These are phyloP conservation scores for Boletus reticulatus DNA, from an alignment of 768 basidiomycete genomes.

Conservation along the genomic window DNA sequence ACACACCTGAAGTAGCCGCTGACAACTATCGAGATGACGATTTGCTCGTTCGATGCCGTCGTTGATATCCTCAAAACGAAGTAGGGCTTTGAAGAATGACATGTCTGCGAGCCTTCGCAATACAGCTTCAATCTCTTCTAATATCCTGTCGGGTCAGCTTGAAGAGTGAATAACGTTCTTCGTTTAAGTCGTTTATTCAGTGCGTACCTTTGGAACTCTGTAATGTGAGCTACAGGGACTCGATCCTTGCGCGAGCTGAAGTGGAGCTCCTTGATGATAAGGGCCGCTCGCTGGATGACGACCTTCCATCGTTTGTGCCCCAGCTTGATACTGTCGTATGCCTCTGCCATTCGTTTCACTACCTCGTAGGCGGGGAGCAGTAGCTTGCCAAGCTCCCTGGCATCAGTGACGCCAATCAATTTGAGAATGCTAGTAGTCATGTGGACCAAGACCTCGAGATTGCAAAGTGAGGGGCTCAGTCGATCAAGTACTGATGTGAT, in stretches of 20 bases:
- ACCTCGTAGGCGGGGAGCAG: background rate
- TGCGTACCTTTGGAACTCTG: background rate
- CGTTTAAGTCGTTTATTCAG: no score
- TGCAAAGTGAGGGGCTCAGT: no score
- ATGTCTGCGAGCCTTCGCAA: background rate
- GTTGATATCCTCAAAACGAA: constrained; percentile 1
- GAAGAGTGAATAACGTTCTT: background rate
- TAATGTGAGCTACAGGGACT: background rate
- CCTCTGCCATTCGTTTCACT: background rate
- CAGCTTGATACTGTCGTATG: background rate
- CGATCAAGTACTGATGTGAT: no score
- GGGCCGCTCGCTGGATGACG: constrained; percentile 1
- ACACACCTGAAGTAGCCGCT: background rate
- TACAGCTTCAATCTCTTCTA: background rate
- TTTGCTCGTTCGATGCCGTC: background rate
- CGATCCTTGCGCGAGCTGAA: background rate
- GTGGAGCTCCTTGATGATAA: background rate
- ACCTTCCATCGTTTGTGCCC: background rate
- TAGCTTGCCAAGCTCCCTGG: background rate
- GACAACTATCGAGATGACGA: background rate
- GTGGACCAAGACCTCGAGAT: no score
- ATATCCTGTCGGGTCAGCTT: background rate
- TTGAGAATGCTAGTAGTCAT: no score
- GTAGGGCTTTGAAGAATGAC: constrained; percentile 7
- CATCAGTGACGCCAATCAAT: background rate